Evolutionary conservation across 345 rosid genomes (phyloP), one percentile per base, ranked within the genome.

Genomic region (Syzygium aromaticum): DNA sequence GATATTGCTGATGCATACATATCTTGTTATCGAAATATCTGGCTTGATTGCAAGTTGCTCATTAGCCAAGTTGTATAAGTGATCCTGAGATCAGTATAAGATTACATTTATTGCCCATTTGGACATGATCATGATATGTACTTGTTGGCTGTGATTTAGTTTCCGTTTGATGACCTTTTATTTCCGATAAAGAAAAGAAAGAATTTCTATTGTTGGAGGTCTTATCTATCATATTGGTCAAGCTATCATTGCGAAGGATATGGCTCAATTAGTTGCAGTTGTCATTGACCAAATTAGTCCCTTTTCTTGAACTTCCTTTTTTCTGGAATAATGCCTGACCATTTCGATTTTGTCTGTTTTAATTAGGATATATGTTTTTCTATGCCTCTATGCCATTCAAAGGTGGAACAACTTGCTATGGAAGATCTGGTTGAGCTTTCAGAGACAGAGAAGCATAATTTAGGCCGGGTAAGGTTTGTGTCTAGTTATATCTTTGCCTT

Each of bases 351-450:
- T 87, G 87, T 28, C 54, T 84, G 73, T 61, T 88, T 87, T 86
- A 30, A 64, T 82, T 88, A 98, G 98, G 99, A 95, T 93, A 87
- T 95, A 51, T 92, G 92, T 88, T 98, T 94, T 94, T 92, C 98
- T 63, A 94, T 98, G 99, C 99, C 99, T 54, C 96, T 96, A 90
- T 98, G 98, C 91, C 93, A 85, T 88, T 94, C 96, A 87, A 94
- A 96, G 91, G 94, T 94, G 64, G 99, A 95, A 88, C 94, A 96
- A 89, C 93, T 91, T 54, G 92, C 95, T 59, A 90, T 92, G 25
- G 99, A 96, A 91, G 97, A 98, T 91, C 93, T 98, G 87, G 93
- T 93, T 43, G 99, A 98, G 93, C 99, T 98, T 87, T 94, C 98
- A 86, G 98, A 96, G 93, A 94, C 96, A 67, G 98, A n/a, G n/a